A percentile compares a stretch with the other conserved stretches of the same genome.
These are phyloP conservation scores for Coemansia sp. DNA, from an alignment of 192 early-diverging fungal species.

Conservation along the genomic window DNA sequence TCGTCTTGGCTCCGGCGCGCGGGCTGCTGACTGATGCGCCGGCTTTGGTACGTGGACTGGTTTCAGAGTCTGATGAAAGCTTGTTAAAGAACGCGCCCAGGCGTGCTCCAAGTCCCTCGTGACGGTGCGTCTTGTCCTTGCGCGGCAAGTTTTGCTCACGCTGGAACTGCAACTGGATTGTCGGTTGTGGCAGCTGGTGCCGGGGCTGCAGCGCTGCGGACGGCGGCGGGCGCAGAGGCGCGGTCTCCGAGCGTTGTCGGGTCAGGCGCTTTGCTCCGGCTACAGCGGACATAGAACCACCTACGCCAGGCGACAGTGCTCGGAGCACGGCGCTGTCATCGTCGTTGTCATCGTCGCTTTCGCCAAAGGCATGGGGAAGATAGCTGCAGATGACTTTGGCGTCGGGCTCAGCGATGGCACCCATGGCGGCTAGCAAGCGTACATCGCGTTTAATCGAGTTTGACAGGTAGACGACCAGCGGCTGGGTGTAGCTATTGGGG, in stretches of 20 bases:
- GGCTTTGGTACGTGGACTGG: constrained; percentile 27
- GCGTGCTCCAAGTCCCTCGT: constrained; percentile 46
- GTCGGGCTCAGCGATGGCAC: constrained; percentile 38
- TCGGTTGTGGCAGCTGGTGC: neutral
- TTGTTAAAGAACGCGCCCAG: constrained; percentile 53
- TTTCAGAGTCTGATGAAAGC: constrained; percentile 48
- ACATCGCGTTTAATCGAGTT: constrained; percentile 54
- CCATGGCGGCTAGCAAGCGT: constrained; percentile 49
- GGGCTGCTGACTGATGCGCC: constrained; percentile 17
- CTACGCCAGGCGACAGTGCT: constrained; percentile 14
- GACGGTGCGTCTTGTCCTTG: constrained; percentile 29
- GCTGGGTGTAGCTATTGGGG: constrained; percentile 10
- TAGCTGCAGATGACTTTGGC: constrained; percentile 44
- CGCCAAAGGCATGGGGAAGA: constrained; percentile 24
- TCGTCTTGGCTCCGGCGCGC: constrained; percentile 3
- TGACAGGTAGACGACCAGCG: constrained; percentile 43
- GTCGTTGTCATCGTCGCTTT: constrained; percentile 21
- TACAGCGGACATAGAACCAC: constrained; percentile 9
- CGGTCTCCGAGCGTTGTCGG: constrained; percentile 53
- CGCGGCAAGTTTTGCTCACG: constrained; percentile 32
- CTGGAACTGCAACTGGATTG: constrained; percentile 16
- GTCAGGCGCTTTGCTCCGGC: constrained; percentile 31
- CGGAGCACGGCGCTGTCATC: constrained; percentile 24
- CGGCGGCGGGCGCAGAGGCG: constrained; percentile 34
- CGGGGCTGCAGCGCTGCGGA: constrained; percentile 1